Percentiles rank a stretch among this genome's conserved stretches.
Evolutionary conservation across 768 basidiomycete species (phyloP).

Genomic region (Boletus insuetus): DNA sequence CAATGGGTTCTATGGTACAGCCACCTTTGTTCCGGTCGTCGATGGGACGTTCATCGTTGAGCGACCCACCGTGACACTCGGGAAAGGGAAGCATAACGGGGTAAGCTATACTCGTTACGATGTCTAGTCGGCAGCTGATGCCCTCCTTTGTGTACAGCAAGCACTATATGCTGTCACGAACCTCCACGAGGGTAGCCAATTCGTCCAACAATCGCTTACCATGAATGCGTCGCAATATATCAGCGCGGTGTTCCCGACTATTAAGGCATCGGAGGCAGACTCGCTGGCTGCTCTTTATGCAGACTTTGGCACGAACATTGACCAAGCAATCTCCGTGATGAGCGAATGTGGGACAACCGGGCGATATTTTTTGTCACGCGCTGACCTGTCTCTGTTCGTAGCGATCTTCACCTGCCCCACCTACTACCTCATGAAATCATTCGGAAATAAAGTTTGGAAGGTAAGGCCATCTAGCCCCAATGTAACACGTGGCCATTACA

Average conservation of each 20-base stretch:
- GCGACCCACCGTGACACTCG: constrained; percentile 30
- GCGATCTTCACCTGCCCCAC: constrained; percentile 48
- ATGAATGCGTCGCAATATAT: constrained; percentile 32
- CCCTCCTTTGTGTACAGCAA: constrained; percentile 11
- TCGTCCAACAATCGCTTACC: constrained; percentile 34
- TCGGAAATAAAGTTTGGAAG: constrained; percentile 29
- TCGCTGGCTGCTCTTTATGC: constrained; percentile 30
- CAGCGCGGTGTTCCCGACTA: constrained; percentile 38
- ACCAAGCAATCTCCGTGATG: constrained; percentile 36
- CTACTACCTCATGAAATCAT: constrained; percentile 35
- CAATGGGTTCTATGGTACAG: constrained; percentile 30
- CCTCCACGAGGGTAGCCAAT: constrained; percentile 32
- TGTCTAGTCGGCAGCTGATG: not conserved
- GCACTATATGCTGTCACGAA: constrained; percentile 39
- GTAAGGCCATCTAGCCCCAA: constrained; percentile 12
- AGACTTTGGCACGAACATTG: constrained; percentile 29
- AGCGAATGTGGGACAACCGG: constrained; percentile 35
- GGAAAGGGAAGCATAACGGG: constrained; percentile 30
- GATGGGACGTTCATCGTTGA: constrained; percentile 36
- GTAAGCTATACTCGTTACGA: constrained; percentile 17
- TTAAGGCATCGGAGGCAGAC: constrained; percentile 27
- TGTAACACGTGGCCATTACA: not conserved
- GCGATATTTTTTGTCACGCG: not conserved
- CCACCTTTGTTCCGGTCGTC: constrained; percentile 33
- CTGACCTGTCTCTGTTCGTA: not conserved